These are phyloP conservation scores for Paragyromitra xinjiangensis DNA, from an alignment of 495 filamentous ascomycete genomes.

Conservation along the genomic window DNA sequence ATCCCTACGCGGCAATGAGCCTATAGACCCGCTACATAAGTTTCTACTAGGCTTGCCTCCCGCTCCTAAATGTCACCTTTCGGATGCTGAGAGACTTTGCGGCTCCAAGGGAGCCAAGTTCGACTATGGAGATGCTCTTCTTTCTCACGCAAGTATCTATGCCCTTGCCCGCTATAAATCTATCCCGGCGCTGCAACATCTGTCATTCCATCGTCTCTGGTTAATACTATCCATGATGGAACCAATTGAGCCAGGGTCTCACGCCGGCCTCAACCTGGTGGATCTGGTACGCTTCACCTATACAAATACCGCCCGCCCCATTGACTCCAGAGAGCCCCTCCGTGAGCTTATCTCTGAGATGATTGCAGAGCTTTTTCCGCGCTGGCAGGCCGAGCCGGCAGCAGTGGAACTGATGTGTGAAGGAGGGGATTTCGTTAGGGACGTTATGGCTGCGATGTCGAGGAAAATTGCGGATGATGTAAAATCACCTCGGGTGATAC, in stretches of 20 bases:
- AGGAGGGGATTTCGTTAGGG: not conserved
- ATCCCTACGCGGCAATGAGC: too few relatives aligned
- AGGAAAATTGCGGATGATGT: not conserved
- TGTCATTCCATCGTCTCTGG: not conserved
- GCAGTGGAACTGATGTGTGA: not conserved
- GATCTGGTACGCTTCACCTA: not conserved
- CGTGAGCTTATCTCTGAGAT: not conserved
- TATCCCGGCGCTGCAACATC: not conserved
- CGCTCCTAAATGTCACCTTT: not conserved
- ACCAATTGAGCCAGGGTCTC: not conserved
- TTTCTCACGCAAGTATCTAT: conserved; percentile 6
- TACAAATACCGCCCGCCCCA: not conserved
- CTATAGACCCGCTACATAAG: too few relatives aligned
- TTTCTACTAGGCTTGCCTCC: not conserved
- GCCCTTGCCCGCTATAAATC: conserved; percentile 9
- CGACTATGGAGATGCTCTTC: not conserved
- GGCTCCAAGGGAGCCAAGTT: not conserved
- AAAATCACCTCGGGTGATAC: not conserved
- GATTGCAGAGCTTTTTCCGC: not conserved
- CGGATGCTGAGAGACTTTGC: not conserved
- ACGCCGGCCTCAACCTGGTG: not conserved
- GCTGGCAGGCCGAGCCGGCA: not conserved
- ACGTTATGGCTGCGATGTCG: not conserved
- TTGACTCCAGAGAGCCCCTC: not conserved
- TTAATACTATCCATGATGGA: not conserved